Base-by-base conservation (phyloP, 2,329 filamentous ascomycete genomes). In the Fulvia fulva region DNA sequence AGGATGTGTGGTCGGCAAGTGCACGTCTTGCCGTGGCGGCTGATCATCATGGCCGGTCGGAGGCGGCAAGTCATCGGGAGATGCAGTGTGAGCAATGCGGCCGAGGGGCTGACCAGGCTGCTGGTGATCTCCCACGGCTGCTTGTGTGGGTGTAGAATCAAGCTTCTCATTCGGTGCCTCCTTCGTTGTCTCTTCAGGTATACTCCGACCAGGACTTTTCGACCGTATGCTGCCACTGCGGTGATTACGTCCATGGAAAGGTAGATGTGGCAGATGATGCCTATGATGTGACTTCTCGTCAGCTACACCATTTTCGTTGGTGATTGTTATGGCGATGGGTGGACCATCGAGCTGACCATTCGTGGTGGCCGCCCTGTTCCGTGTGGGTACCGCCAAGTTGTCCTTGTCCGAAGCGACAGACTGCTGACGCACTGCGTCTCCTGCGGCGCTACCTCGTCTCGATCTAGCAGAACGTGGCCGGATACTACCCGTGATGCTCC, bases 301-400 rank as follows among this genome's bases (percentile, higher is more conserved):
- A 61, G 70, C 26, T 58, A 68, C 60, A 21, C 76, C 68, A 55
- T 81, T 75, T 56, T 90, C 88, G 58, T 84, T 83, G 0, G 87
- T 94, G 25, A 95, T 82, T 57, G 94, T 89, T 60, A 95, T 92
- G 1, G 85, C 81, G 1, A 91, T 90, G 30, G 87, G 81, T 4
- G 71, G 63, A 23, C 71, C 73, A 25, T 57, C 45, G 22, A 46
- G 54, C 45, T 66, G 61, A 16, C 60, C 61, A 37, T 60, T 61
- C 14, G 63, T 54, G 19, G 58, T 41, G 16, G 55, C 67, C 61
- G 43, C 68, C 63, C 41, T 57, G 21, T 49, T 44, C 12, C 37
- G 47, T 21, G 50, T 22, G 16, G 57, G 45, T 52, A 55, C 62
- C 22, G 57, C 67, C 61, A 53, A 57, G 50, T 25, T 70, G 23